These are phyloP conservation scores for Colletotrichum sojae DNA, from an alignment of 2,329 filamentous ascomycete genomes.

Conservation along the genomic window DNA sequence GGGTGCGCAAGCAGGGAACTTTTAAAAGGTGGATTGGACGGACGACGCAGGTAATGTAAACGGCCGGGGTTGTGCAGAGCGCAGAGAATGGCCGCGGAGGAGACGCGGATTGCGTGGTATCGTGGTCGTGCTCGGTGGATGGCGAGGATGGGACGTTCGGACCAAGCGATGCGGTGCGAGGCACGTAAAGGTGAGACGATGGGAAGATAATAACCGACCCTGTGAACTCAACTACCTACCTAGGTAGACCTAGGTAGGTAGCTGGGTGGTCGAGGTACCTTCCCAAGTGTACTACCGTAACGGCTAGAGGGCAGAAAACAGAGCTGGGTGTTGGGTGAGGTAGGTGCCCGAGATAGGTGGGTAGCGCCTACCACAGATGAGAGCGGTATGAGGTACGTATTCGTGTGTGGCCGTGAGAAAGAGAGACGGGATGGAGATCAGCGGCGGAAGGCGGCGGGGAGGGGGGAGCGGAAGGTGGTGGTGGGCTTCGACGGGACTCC, in stretches of 20 bases:
- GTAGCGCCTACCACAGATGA: no score
- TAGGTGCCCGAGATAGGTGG: no score
- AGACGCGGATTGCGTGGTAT: background rate
- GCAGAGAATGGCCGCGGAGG: background rate
- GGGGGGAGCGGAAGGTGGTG: constrained; percentile 9
- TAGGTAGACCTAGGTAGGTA: no score
- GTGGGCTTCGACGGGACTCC: background rate
- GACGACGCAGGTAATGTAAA: constrained; percentile 7
- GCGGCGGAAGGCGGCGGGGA: constrained; percentile 22
- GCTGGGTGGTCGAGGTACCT: no score
- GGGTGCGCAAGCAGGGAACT: constrained; percentile 21
- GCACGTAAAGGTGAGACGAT: constrained; percentile 14
- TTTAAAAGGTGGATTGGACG: constrained; percentile 14
- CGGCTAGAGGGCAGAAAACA: no score
- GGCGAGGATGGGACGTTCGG: constrained; percentile 27
- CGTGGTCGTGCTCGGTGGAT: constrained; percentile 19
- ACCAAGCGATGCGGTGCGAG: constrained; percentile 9
- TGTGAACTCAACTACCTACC: no score
- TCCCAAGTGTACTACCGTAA: no score
- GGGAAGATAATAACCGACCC: background rate
- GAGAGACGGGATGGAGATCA: constrained; percentile 17
- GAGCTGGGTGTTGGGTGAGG: no score
- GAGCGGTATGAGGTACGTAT: constrained; percentile 1
- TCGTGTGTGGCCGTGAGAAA: background rate
- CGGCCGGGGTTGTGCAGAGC: constrained; percentile 9